Evolutionary conservation across 495 filamentous ascomycete genomes (phyloP).

Genomic region (Penicillium roqueforti): DNA sequence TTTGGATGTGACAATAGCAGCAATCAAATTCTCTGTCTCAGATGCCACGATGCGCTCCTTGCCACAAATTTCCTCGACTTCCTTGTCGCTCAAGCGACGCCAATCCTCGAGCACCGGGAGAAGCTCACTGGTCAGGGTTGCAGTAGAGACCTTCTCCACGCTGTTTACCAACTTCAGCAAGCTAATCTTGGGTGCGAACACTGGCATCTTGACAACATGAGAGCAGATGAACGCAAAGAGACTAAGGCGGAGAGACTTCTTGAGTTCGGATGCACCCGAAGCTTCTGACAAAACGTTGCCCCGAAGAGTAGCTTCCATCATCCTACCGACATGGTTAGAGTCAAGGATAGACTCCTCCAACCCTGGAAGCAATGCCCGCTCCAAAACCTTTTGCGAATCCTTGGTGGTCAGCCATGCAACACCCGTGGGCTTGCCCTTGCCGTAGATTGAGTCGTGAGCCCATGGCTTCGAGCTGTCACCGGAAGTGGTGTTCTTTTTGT

Average conservation of each 20-base stretch:
- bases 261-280: slow-evolving; percentile 52
- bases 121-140: slow-evolving; percentile 63
- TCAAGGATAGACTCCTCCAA: slow-evolving; percentile 84
- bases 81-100: slow-evolving; percentile 44
- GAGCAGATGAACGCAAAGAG: slow-evolving; percentile 70
- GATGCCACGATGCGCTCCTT: slow-evolving; percentile 58
- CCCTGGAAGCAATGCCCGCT: slow-evolving; percentile 59
- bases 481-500: slow-evolving; percentile 41
- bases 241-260: slow-evolving; percentile 59
- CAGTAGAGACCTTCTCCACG: slow-evolving; percentile 61
- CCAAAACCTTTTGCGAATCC: slow-evolving; percentile 56
- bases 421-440: slow-evolving; percentile 41
- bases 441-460: slow-evolving; percentile 56
- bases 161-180: slow-evolving; percentile 68
- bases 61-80: slow-evolving; percentile 42
- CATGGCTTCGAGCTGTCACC: slow-evolving; percentile 37
- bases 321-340: slow-evolving; percentile 54
- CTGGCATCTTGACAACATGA: slow-evolving; percentile 63
- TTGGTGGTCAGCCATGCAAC: slow-evolving; percentile 57
- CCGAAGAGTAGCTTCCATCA: slow-evolving; percentile 55
- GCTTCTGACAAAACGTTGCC: slow-evolving; percentile 35
- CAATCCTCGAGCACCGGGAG: slow-evolving; percentile 65
- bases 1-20: slow-evolving; percentile 59
- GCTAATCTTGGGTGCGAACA: slow-evolving; percentile 60
- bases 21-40: slow-evolving; percentile 55